Conservation (phyloP, 179 eudicot genomes). For the Camellia oleifera region DNA sequence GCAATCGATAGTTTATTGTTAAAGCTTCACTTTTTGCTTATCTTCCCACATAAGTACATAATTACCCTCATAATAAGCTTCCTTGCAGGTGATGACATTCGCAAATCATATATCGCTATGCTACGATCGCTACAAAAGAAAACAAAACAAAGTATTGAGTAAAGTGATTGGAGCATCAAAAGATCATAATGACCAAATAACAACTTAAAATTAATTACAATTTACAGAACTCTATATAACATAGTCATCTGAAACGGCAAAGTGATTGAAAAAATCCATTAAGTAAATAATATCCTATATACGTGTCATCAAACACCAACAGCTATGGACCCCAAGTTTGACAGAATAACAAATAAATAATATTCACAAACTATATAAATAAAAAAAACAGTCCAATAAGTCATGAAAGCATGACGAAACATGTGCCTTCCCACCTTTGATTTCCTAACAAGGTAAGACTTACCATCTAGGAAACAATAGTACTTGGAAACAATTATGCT, state of each 20-base stretch:
- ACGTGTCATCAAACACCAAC: background rate
- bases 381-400: background rate
- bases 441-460: background rate
- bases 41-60: background rate
- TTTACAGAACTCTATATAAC: background rate
- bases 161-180: background rate
- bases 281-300: background rate
- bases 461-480: background rate
- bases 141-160: background rate
- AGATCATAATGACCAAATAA: background rate
- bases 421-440: background rate
- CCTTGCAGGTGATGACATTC: conserved; percentile 72
- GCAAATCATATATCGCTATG: conserved; percentile 85
- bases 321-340: background rate
- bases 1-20: too few relatives aligned
- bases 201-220: background rate
- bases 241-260: background rate
- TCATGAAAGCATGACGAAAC: background rate
- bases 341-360: background rate
- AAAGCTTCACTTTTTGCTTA: background rate
- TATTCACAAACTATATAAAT: background rate
- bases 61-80: conserved; percentile 87
- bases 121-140: conserved; percentile 74
- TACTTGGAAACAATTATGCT: background rate
- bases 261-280: background rate